phyloP scores from a whole-genome alignment of 306 rosid genomes.

The Rubus idaeus region DNA sequence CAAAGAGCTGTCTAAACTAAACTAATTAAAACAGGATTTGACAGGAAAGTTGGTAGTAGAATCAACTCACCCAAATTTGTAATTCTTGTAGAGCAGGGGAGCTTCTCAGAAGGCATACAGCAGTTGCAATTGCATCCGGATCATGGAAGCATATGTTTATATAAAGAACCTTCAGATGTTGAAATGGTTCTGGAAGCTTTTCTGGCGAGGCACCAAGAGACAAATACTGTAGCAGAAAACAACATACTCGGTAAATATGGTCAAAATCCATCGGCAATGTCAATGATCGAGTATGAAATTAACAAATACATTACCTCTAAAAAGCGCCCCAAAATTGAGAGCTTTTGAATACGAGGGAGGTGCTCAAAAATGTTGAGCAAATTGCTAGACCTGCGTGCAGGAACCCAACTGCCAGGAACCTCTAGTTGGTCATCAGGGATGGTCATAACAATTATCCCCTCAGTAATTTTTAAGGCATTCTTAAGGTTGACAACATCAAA shows the following conservation, averaged over 20 bases:
- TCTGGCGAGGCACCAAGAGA: constrained; percentile 41
- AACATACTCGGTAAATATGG: background rate
- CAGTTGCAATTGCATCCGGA: constrained; percentile 43
- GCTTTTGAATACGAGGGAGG: constrained; percentile 38
- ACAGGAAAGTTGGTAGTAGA: too few species aligned
- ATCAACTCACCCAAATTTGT: constrained; percentile 49
- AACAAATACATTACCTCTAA: constrained; percentile 39
- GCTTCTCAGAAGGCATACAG: constrained; percentile 53
- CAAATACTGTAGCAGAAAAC: constrained; percentile 32
- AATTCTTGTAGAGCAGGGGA: constrained; percentile 51
- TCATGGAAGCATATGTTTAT: constrained; percentile 45
- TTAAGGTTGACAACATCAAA: constrained; percentile 44
- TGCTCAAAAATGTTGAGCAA: constrained; percentile 40
- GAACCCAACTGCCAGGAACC: background rate
- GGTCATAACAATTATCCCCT: constrained; percentile 1
- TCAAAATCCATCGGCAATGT: background rate
- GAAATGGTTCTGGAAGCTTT: constrained; percentile 37
- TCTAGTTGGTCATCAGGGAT: constrained; percentile 3
- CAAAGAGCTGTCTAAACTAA: too few species aligned
- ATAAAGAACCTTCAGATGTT: constrained; percentile 47
- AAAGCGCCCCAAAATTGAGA: constrained; percentile 42
- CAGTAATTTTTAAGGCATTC: constrained; percentile 42
- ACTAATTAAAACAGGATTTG: too few species aligned
- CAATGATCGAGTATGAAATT: background rate
- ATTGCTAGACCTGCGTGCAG: constrained; percentile 29